phyloP scores from a whole-genome alignment of 352 stramenopile genomes.

The Pythium phragmitis region DNA sequence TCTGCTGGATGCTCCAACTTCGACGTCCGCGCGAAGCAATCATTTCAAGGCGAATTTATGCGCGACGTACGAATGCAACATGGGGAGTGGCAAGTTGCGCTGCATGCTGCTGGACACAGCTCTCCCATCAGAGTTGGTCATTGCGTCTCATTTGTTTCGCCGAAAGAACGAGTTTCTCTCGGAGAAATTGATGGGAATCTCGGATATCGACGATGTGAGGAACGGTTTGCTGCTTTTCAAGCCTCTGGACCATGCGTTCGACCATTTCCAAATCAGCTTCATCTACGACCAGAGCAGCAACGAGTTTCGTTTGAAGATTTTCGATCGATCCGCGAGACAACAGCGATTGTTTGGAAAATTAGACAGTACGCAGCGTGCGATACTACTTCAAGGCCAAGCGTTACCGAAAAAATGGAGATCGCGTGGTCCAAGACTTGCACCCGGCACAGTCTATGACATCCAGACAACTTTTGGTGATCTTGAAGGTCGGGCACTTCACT shows the following conservation, averaged over 20 bases:
- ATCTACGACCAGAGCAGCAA: neutral
- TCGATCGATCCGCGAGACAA: neutral
- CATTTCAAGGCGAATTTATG: constrained; percentile 7
- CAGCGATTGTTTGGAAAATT: too few relatives aligned
- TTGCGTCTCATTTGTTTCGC: neutral
- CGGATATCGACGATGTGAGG: too few relatives aligned
- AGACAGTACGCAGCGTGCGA: too few relatives aligned
- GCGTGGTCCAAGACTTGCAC: too few relatives aligned
- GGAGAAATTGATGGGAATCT: too few relatives aligned
- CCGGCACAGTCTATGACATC: too few relatives aligned
- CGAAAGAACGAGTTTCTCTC: neutral
- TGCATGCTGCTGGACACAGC: constrained; percentile 16
- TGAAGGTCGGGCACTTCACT: too few relatives aligned
- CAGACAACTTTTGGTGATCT: too few relatives aligned
- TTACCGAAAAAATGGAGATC: too few relatives aligned
- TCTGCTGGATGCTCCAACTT: constrained; percentile 6
- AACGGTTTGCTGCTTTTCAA: neutral
- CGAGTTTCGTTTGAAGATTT: neutral
- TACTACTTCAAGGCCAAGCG: too few relatives aligned
- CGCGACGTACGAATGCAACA: constrained; percentile 11
- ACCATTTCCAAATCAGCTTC: neutral
- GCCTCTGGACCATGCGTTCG: neutral
- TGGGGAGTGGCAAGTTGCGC: constrained; percentile 5
- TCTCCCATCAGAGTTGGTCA: constrained; percentile 5
- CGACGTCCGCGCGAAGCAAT: constrained; percentile 5